Conservation (phyloP, 768 basidiomycete genomes). For the Cyclocybe aegerita region DNA sequence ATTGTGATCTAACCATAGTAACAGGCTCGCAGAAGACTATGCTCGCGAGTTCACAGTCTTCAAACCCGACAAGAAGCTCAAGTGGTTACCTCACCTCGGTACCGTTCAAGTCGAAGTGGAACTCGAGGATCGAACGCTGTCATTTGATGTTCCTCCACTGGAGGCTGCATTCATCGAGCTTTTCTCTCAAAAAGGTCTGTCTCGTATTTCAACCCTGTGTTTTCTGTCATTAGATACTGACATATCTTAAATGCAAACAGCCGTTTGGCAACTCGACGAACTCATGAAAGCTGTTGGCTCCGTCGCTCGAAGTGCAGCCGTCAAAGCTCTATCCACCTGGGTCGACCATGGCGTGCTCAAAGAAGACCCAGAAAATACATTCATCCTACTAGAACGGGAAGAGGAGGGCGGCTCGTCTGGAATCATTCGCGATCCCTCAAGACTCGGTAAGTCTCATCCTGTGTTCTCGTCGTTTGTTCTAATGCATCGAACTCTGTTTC, state of each 20-base stretch:
- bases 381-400: constrained; percentile 62
- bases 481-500: neutral
- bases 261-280: constrained; percentile 70
- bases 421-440: constrained; percentile 9
- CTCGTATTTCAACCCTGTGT: neutral
- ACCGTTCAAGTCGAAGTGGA: constrained; percentile 79
- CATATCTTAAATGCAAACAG: constrained; percentile 32
- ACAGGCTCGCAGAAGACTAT: constrained; percentile 75
- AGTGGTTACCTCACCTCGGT: constrained; percentile 89
- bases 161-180: constrained; percentile 91
- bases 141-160: constrained; percentile 77
- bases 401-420: constrained; percentile 39
- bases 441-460: constrained; percentile 9
- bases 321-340: constrained; percentile 84
- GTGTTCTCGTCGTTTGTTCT: neutral
- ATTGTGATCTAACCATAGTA: neutral
- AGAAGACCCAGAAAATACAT: constrained; percentile 59
- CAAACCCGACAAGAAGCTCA: constrained; percentile 90
- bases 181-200: constrained; percentile 68
- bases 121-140: constrained; percentile 76
- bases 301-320: constrained; percentile 59
- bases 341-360: constrained; percentile 78
- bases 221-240: neutral
- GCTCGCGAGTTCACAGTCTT: constrained; percentile 74
- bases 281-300: constrained; percentile 63